A percentile compares a stretch with the other conserved stretches of the same genome.
phyloP scores from a whole-genome alignment of 805 yeast genomes.

The Candida awuae region DNA sequence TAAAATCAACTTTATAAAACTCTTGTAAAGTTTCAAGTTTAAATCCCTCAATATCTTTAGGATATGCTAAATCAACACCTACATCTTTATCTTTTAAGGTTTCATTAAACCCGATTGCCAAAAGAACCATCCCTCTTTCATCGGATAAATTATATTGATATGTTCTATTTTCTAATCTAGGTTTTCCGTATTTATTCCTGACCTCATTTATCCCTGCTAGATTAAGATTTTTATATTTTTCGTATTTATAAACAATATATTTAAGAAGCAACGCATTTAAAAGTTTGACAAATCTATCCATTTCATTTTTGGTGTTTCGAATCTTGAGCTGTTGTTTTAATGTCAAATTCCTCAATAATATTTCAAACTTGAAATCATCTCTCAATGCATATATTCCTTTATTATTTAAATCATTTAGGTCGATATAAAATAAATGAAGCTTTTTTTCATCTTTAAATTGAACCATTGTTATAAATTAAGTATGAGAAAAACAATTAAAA shows the following conservation, averaged over 20 bases:
- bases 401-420: constrained; percentile 1
- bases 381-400: constrained; percentile 3
- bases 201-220: constrained; percentile 26
- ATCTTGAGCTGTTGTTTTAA: constrained; percentile 36
- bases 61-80: constrained; percentile 44
- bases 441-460: background rate
- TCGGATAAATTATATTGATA: constrained; percentile 52
- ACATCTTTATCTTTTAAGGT: constrained; percentile 18
- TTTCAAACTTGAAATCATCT: constrained; percentile 17
- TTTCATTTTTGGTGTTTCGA: constrained; percentile 30
- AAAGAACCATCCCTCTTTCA: constrained; percentile 42
- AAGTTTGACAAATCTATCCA: constrained; percentile 33
- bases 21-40: constrained; percentile 11
- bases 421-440: constrained; percentile 4
- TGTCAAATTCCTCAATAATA: constrained; percentile 9
- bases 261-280: constrained; percentile 39
- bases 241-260: constrained; percentile 32
- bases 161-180: constrained; percentile 29
- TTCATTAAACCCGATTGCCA: constrained; percentile 33
- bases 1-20: constrained; percentile 21
- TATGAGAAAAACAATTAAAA: too few species aligned
- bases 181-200: constrained; percentile 45
- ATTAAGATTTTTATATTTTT: constrained; percentile 10
- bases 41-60: constrained; percentile 23
- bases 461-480: background rate